phyloP scores from a whole-genome alignment of 1,139 yeast species.

The Protomyces inouyei region DNA sequence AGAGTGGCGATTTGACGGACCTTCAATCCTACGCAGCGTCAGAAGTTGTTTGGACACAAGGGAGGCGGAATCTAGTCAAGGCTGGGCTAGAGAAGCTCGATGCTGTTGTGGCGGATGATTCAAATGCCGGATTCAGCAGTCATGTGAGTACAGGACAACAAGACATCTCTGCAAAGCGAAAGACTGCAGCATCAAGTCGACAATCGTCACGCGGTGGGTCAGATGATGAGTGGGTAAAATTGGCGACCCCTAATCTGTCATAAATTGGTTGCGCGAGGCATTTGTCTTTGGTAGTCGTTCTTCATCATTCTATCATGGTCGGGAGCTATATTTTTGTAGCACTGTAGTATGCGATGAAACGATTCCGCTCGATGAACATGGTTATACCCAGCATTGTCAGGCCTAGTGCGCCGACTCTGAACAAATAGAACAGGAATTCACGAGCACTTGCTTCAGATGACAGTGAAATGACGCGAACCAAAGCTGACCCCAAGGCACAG shows the following conservation, averaged over 20 bases:
- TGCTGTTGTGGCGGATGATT: background rate
- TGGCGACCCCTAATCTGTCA: background rate
- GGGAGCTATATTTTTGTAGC: background rate
- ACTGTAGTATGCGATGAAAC: background rate
- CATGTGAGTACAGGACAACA: background rate
- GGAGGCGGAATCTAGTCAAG: slow-evolving; percentile 4
- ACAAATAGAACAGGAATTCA: background rate
- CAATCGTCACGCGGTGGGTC: background rate
- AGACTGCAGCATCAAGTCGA: background rate
- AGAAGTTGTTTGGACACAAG: slow-evolving; percentile 4
- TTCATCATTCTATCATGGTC: too few relatives aligned
- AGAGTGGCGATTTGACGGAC: background rate
- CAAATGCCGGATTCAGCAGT: background rate
- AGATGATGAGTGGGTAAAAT: background rate
- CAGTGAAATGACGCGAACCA: background rate
- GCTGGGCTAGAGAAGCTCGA: slow-evolving; percentile 1
- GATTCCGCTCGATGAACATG: background rate
- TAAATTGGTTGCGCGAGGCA: too few relatives aligned
- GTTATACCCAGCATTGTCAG: background rate
- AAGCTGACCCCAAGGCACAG: background rate
- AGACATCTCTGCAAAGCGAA: background rate
- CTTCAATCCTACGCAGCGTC: background rate
- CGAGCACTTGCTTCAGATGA: background rate
- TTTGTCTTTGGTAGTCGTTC: too few relatives aligned
- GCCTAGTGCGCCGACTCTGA: background rate